phyloP scores from a whole-genome alignment of 2,329 filamentous ascomycete species.

The Emmonsiellopsis sp. region DNA sequence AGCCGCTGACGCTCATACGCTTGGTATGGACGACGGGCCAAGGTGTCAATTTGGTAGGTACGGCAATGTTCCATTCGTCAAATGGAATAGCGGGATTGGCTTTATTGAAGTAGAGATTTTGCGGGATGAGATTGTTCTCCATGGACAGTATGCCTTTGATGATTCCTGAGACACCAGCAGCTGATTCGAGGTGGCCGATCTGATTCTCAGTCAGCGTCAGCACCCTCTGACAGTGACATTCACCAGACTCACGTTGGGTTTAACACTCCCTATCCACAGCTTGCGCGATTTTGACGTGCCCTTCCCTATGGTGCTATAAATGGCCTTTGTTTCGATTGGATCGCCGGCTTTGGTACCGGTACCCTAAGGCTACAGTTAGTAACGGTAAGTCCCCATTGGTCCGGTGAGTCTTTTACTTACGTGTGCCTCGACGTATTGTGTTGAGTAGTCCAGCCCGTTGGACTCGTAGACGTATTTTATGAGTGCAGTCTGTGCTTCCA shows the following conservation, averaged over 20 bases:
- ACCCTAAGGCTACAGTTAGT: background rate
- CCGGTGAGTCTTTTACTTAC: too few species aligned
- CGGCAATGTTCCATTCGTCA: background rate
- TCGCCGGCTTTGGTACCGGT: slow-evolving; percentile 4
- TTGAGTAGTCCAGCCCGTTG: background rate
- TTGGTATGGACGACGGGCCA: background rate
- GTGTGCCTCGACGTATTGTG: slow-evolving; percentile 1
- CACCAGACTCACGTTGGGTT: background rate
- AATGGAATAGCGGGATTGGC: background rate
- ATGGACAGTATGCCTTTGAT: background rate
- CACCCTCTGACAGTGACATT: too few species aligned
- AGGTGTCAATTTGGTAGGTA: background rate
- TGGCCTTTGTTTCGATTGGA: slow-evolving; percentile 2
- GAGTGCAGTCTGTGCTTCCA: background rate
- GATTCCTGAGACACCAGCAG: background rate
- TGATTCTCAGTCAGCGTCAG: background rate
- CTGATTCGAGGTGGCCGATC: background rate
- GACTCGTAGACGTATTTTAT: background rate
- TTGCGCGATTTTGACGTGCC: background rate
- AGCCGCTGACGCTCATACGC: background rate
- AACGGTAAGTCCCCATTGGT: too few species aligned
- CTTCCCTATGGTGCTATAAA: background rate
- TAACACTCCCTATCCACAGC: background rate
- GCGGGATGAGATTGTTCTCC: background rate
- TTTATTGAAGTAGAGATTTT: background rate